Evolutionary conservation across 1,139 yeast species (phyloP).

Genomic region (Taphrina populina): DNA sequence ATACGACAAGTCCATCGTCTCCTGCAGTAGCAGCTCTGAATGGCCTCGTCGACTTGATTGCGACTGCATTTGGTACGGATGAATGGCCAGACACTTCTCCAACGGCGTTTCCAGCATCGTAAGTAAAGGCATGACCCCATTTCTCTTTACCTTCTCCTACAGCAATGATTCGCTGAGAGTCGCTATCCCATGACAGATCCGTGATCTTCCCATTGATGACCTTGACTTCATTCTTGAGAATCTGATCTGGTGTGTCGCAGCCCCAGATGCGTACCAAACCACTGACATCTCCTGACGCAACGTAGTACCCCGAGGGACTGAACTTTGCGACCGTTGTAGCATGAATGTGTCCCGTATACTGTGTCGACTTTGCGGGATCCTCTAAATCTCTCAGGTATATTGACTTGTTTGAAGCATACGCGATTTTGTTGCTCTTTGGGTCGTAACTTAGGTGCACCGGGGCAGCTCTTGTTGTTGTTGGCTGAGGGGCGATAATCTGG

Average conservation of each 20-base stretch:
- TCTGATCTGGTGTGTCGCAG: constrained; percentile 57
- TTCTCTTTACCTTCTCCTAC: constrained; percentile 94
- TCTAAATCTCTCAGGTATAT: constrained; percentile 68
- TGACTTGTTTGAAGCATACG: constrained; percentile 79
- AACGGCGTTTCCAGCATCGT: constrained; percentile 91
- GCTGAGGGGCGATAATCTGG: constrained; percentile 43
- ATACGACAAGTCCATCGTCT: constrained; percentile 81
- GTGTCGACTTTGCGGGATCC: constrained; percentile 53
- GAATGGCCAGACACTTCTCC: constrained; percentile 96
- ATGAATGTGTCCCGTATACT: constrained; percentile 69
- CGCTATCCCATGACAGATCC: constrained; percentile 91
- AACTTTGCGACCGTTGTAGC: constrained; percentile 80
- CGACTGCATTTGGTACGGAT: constrained; percentile 77
- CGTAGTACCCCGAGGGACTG: constrained; percentile 82
- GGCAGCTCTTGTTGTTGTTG: constrained; percentile 69
- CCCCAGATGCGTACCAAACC: constrained; percentile 93
- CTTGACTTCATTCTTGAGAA: constrained; percentile 71
- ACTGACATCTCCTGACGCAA: constrained; percentile 75
- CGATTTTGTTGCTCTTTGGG: constrained; percentile 62
- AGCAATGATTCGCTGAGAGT: constrained; percentile 78
- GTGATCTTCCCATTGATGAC: constrained; percentile 79
- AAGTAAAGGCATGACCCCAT: constrained; percentile 87
- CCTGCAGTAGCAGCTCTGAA: constrained; percentile 91
- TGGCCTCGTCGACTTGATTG: constrained; percentile 84
- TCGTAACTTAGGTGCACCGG: constrained; percentile 75